Evolutionary conservation across 2,329 filamentous ascomycete species (phyloP).

Genomic region (Alternaria atra): DNA sequence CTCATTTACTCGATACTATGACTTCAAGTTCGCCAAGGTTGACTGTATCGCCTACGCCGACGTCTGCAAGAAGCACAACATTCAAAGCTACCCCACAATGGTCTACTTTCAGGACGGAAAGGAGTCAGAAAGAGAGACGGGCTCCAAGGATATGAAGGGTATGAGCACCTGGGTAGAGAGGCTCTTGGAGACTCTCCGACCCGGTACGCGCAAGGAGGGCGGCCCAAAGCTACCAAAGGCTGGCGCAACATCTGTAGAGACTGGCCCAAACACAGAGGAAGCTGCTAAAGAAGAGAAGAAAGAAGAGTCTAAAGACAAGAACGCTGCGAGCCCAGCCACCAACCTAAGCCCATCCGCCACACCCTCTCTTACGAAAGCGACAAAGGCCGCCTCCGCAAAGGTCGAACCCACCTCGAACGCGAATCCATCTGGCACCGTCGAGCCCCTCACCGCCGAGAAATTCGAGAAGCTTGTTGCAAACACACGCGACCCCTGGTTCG

Average conservation of each 20-base stretch:
- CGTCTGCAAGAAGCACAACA: slow-evolving; percentile 72
- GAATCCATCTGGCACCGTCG: slow-evolving; percentile 79
- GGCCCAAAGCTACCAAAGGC: slow-evolving; percentile 75
- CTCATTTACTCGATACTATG: slow-evolving; percentile 82
- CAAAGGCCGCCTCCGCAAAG: slow-evolving; percentile 35
- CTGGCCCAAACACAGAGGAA: slow-evolving; percentile 48
- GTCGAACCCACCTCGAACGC: slow-evolving; percentile 50
- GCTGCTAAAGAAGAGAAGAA: slow-evolving; percentile 47
- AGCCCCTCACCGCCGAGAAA: slow-evolving; percentile 79
- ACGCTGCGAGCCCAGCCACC: slow-evolving; percentile 7
- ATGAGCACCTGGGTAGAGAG: slow-evolving; percentile 78
- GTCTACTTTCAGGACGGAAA: slow-evolving; percentile 82
- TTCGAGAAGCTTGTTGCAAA: slow-evolving; percentile 88
- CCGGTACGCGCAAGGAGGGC: slow-evolving; percentile 77
- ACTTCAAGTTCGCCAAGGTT: slow-evolving; percentile 85
- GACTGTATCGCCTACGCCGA: slow-evolving; percentile 88
- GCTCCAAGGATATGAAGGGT: slow-evolving; percentile 71
- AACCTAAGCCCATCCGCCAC: slow-evolving; percentile 14
- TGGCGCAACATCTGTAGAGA: slow-evolving; percentile 66
- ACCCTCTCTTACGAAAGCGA: slow-evolving; percentile 35
- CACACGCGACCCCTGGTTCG: slow-evolving; percentile 92
- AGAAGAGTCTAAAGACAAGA: slow-evolving; percentile 25
- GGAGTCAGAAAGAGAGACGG: slow-evolving; percentile 68
- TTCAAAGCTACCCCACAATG: slow-evolving; percentile 79
- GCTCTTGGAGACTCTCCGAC: slow-evolving; percentile 77